A percentile compares a stretch with the other conserved stretches of the same genome.
These are phyloP conservation scores for Epicoccum nigrum DNA, from an alignment of 2,329 filamentous ascomycete species.

Conservation along the genomic window DNA sequence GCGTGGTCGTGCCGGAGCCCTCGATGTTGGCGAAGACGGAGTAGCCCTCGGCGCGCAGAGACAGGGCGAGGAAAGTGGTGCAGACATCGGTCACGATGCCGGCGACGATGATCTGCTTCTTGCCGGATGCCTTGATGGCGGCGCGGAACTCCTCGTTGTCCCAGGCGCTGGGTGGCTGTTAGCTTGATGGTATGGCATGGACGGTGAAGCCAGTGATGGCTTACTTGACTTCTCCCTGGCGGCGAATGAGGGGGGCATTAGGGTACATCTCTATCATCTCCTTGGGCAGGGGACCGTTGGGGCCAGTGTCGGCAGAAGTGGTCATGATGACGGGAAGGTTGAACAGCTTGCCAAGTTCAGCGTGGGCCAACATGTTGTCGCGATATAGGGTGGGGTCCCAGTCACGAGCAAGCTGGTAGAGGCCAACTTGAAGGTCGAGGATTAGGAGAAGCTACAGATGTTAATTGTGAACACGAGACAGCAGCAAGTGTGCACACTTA, in stretches of 20 bases:
- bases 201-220: not conserved
- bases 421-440: slow-evolving; percentile 65
- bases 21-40: slow-evolving; percentile 76
- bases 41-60: slow-evolving; percentile 72
- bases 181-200: not conserved
- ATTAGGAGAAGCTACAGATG: slow-evolving; percentile 59
- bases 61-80: slow-evolving; percentile 75
- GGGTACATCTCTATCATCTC: slow-evolving; percentile 74
- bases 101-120: slow-evolving; percentile 72
- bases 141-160: slow-evolving; percentile 72
- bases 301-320: slow-evolving; percentile 71
- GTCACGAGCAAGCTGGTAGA: slow-evolving; percentile 67
- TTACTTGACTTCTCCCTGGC: slow-evolving; percentile 72
- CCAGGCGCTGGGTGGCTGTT: slow-evolving; percentile 61
- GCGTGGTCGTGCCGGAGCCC: slow-evolving; percentile 69
- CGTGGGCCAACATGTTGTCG: slow-evolving; percentile 71
- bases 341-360: slow-evolving; percentile 69
- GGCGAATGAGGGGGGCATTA: slow-evolving; percentile 67
- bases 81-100: slow-evolving; percentile 79
- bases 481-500: slow-evolving; percentile 17
- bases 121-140: slow-evolving; percentile 68
- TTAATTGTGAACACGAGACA: not conserved
- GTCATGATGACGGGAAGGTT: slow-evolving; percentile 72
- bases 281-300: slow-evolving; percentile 73
- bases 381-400: slow-evolving; percentile 69